Base-by-base conservation (phyloP, 2,329 filamentous ascomycete genomes). In the Penicillium sp. region DNA sequence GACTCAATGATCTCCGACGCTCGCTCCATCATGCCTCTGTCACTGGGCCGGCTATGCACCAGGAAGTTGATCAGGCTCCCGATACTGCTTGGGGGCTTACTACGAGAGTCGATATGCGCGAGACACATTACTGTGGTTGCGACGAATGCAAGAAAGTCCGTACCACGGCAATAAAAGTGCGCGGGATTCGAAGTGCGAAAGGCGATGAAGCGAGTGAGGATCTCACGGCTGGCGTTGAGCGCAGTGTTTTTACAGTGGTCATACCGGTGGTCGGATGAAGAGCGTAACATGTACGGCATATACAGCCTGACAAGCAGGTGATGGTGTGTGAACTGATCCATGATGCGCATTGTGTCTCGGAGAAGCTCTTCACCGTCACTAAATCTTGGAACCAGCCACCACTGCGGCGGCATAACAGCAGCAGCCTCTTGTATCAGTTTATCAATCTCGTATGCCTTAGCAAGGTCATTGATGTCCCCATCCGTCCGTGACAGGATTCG, bases 271-370 rank as follows among this genome's bases (percentile, higher is more conserved):
- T 74, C 71, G 5, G 60, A 56, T 3, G 72, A 69, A 7, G 73
- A 62, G 26, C 76, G 78, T 11, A 86, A 77, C 72, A 87, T 82
- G 31, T 84, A 86, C 0, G 85, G 85, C 1, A 87, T 76, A 62
- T 88, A 85, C 0, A 87, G 77, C 8, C 84, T 77, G 38, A 84
- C 79, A 7, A 86, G 72, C 3, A 86, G 76, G 38, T 82, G 79
- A 66, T 82, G 81, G 63, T 86, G 82, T 2, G 80, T 77, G 50
- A 86, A 76, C 61, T 87, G 85, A 7, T 81, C 70, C 67, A 83
- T 79, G 7, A 82, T 65, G 5, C 76, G 74, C 5, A 71, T 62
- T 38, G 73, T 75, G 44, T 80, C 71, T 7, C 62, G 13, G 13
- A 78, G 66, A 1, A 75, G 58, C 2, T 71, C 65, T 29, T 68